Evolutionary conservation across 306 rosid genomes (phyloP).

Genomic region (Abrus precatorius): DNA sequence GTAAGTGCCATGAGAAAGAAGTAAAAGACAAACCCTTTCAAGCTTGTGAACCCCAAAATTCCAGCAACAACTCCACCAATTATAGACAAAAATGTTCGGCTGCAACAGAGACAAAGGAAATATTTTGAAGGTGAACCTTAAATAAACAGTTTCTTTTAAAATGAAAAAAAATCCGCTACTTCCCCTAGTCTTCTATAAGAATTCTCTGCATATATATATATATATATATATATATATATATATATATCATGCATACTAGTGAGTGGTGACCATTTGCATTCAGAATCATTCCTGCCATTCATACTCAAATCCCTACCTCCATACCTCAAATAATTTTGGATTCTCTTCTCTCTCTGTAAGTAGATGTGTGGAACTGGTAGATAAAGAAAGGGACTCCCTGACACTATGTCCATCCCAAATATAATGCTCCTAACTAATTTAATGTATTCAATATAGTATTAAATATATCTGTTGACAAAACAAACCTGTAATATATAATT

Average conservation of each 20-base stretch:
- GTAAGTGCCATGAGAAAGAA: constrained; percentile 67
- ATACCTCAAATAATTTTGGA: neutral
- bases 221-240: too few relatives aligned
- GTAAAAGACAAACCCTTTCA: constrained; percentile 68
- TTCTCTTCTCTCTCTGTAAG: neutral
- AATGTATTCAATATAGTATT: neutral
- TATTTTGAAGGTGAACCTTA: neutral
- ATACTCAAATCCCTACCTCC: neutral
- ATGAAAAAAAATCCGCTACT: too few relatives aligned
- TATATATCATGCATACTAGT: too few relatives aligned
- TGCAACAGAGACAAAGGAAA: constrained; percentile 49
- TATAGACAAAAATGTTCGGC: constrained; percentile 83
- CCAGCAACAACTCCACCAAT: constrained; percentile 89
- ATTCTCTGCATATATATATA: too few relatives aligned
- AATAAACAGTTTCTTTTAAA: too few relatives aligned
- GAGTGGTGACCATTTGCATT: too few relatives aligned
- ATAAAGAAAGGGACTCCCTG: neutral
- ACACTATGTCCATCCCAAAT: neutral
- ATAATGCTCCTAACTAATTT: neutral
- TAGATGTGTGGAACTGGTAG: neutral
- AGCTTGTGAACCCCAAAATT: constrained; percentile 75
- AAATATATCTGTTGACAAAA: constrained; percentile 8
- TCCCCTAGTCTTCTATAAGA: too few relatives aligned
- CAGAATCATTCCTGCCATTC: neutral
- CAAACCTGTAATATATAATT: constrained; percentile 74